phyloP scores from a whole-genome alignment of 345 rosid species.

The Hibiscus trionum region DNA sequence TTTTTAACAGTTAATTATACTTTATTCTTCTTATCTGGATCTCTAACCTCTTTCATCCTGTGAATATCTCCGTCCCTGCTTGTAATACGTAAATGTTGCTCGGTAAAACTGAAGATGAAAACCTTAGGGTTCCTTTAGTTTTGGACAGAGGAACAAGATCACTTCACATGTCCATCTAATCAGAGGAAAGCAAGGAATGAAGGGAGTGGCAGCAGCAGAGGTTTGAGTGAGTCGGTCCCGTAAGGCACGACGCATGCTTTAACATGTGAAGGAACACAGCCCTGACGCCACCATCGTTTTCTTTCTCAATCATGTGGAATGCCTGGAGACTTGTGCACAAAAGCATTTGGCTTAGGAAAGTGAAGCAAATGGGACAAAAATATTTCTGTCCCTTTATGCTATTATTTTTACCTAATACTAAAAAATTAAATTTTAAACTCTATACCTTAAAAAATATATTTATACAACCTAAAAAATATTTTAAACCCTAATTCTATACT shows the following conservation, averaged over 20 bases:
- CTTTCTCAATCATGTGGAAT: conserved; percentile 5
- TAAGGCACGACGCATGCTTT: conserved; percentile 10
- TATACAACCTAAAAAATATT: too few species aligned
- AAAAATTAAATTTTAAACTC: too few species aligned
- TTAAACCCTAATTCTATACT: too few species aligned
- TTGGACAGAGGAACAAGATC: not conserved
- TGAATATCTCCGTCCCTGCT: too few species aligned
- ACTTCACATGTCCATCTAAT: not conserved
- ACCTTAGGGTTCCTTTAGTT: not conserved
- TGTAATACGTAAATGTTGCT: not conserved
- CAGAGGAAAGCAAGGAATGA: not conserved
- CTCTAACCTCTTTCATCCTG: too few species aligned
- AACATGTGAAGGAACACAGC: not conserved
- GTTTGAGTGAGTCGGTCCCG: conserved; percentile 14
- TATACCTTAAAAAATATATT: too few species aligned
- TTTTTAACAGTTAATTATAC: too few species aligned
- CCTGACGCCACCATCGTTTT: not conserved
- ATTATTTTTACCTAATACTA: too few species aligned
- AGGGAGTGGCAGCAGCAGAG: not conserved
- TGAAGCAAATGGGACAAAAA: not conserved
- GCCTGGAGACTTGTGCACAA: not conserved
- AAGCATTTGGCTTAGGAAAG: not conserved
- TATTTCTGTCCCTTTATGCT: too few species aligned
- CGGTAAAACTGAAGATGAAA: not conserved
- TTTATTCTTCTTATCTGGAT: too few species aligned